A percentile compares a stretch with the other conserved stretches of the same genome.
These are phyloP conservation scores for Kuraishia hungarica DNA, from an alignment of 805 yeast genomes.

Conservation along the genomic window DNA sequence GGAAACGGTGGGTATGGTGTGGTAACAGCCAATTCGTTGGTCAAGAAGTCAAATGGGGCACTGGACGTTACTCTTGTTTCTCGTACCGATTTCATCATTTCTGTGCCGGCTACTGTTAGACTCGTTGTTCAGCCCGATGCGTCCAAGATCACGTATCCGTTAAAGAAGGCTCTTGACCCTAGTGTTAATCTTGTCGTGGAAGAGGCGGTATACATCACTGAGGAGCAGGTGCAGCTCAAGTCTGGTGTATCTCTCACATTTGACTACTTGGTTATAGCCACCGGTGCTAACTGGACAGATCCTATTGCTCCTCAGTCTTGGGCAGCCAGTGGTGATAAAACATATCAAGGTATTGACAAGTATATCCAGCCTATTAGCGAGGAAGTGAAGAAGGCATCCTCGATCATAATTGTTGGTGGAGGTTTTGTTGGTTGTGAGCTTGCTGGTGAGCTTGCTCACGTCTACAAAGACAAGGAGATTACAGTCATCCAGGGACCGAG, in stretches of 20 bases:
- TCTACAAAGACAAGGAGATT: slow-evolving; percentile 14
- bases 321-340: slow-evolving; percentile 2
- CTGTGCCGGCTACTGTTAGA: slow-evolving; percentile 11
- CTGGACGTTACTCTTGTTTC: slow-evolving; percentile 9
- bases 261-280: slow-evolving; percentile 20
- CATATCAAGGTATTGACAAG: background rate
- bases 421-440: slow-evolving; percentile 23
- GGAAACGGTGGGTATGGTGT: slow-evolving; percentile 10
- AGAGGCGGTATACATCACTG: slow-evolving; percentile 12
- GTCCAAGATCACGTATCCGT: slow-evolving; percentile 4
- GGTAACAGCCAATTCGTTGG: slow-evolving; percentile 5
- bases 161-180: slow-evolving; percentile 12
- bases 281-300: slow-evolving; percentile 20
- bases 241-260: slow-evolving; percentile 8
- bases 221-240: slow-evolving; percentile 8
- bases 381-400: slow-evolving; percentile 12
- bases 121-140: slow-evolving; percentile 6
- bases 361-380: slow-evolving; percentile 10
- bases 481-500: slow-evolving; percentile 15
- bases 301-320: slow-evolving; percentile 11
- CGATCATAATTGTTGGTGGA: slow-evolving; percentile 23
- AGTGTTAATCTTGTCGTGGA: slow-evolving; percentile 14
- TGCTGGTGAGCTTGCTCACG: slow-evolving; percentile 21
- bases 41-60: background rate
- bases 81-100: slow-evolving; percentile 4